phyloP scores from a whole-genome alignment of 257 asterid species.

The Ballota nigra region DNA sequence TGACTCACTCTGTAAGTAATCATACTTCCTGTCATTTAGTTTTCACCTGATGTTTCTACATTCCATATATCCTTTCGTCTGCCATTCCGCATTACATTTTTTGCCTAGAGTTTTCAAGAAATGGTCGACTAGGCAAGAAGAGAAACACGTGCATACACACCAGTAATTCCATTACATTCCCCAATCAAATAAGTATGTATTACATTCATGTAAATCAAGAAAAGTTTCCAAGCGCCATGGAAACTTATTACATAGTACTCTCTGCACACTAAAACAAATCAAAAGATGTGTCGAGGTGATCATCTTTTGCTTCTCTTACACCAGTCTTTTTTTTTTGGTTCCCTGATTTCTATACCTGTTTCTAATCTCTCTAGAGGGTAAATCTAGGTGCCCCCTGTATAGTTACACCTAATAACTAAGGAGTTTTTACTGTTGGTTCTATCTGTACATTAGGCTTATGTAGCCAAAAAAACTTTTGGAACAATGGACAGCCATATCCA shows the following conservation, averaged over 20 bases:
- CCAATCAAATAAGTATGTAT: slow-evolving; percentile 59
- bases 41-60: not conserved
- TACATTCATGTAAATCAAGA: slow-evolving; percentile 46
- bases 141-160: slow-evolving; percentile 37
- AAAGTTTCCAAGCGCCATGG: slow-evolving; percentile 34
- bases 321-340: slow-evolving; percentile 13
- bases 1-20: slow-evolving; percentile 37
- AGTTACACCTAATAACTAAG: slow-evolving; percentile 58
- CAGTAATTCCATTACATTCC: slow-evolving; percentile 46
- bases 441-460: slow-evolving; percentile 83
- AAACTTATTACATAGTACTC: slow-evolving; percentile 40
- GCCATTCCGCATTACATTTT: slow-evolving; percentile 7
- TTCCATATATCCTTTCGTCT: slow-evolving; percentile 1
- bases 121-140: slow-evolving; percentile 28
- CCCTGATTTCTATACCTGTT: slow-evolving; percentile 35
- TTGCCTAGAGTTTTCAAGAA: slow-evolving; percentile 18
- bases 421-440: slow-evolving; percentile 51
- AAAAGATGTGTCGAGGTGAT: slow-evolving; percentile 42
- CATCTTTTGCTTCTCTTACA: slow-evolving; percentile 44
- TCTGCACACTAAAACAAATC: slow-evolving; percentile 61
- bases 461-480: slow-evolving; percentile 55
- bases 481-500: slow-evolving; percentile 54
- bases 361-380: slow-evolving; percentile 51
- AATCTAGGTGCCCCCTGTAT: slow-evolving; percentile 69
- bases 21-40: not conserved